phyloP scores from a whole-genome alignment of 2,329 filamentous ascomycete species.

The Nigrospora osmanthi region DNA sequence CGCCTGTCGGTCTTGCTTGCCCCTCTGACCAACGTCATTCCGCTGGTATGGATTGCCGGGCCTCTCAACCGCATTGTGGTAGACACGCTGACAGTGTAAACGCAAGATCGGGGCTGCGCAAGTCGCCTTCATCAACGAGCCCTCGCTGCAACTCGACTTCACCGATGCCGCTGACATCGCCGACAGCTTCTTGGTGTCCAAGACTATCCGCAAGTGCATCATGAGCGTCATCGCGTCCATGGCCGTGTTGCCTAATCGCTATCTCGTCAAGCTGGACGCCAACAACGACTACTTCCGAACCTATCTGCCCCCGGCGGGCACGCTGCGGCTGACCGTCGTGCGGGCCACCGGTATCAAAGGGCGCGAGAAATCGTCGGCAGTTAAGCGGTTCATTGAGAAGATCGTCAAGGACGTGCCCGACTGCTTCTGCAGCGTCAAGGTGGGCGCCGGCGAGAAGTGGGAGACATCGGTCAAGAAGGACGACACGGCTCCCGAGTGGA shows the following conservation, averaged over 20 bases:
- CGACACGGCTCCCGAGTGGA: slow-evolving; percentile 33
- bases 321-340: slow-evolving; percentile 34
- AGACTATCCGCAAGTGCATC: slow-evolving; percentile 34
- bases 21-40: slow-evolving; percentile 35
- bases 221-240: slow-evolving; percentile 34
- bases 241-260: slow-evolving; percentile 39
- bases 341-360: slow-evolving; percentile 27
- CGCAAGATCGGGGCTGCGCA: slow-evolving; percentile 37
- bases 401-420: slow-evolving; percentile 37
- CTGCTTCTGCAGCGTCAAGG: slow-evolving; percentile 33
- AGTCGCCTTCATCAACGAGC: slow-evolving; percentile 40
- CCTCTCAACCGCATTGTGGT: no score
- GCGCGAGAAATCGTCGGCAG: slow-evolving; percentile 27
- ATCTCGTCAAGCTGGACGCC: slow-evolving; percentile 36
- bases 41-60: slow-evolving; percentile 24
- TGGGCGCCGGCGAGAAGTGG: slow-evolving; percentile 35
- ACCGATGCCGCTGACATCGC: slow-evolving; percentile 22
- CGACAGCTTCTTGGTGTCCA: slow-evolving; percentile 15
- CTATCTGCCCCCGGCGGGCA: slow-evolving; percentile 32
- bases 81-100: neutral
- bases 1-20: slow-evolving; percentile 33
- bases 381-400: slow-evolving; percentile 29
- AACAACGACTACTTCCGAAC: slow-evolving; percentile 40
- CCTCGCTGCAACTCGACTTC: slow-evolving; percentile 35
- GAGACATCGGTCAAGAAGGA: slow-evolving; percentile 33